Conservation (phyloP, 2,329 filamentous ascomycete species). For the Neonectria punicea region DNA sequence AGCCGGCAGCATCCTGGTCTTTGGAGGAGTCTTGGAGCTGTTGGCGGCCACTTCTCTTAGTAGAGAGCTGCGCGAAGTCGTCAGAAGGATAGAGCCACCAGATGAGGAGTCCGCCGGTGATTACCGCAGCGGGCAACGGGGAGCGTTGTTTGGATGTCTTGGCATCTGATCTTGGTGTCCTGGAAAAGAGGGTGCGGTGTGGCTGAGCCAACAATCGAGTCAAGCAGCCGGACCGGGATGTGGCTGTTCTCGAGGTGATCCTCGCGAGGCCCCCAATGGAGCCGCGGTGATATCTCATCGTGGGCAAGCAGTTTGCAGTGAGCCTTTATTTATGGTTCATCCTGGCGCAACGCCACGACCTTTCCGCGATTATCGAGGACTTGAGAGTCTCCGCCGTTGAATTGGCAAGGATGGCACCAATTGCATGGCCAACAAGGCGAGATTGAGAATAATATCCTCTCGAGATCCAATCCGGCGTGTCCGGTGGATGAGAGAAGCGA, state of each 20-base stretch:
- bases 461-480: constrained; percentile 1
- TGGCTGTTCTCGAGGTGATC: constrained; percentile 29
- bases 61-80: constrained; percentile 53
- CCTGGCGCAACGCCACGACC: not conserved
- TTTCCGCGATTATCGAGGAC: not conserved
- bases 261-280: constrained; percentile 37
- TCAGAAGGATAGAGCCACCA: constrained; percentile 58
- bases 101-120: constrained; percentile 51
- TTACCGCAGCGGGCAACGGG: constrained; percentile 46
- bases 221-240: constrained; percentile 31
- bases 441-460: not conserved
- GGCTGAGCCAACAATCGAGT: constrained; percentile 19
- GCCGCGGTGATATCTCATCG: constrained; percentile 38
- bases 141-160: constrained; percentile 37
- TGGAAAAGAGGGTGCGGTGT: constrained; percentile 34
- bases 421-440: constrained; percentile 10
- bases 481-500: not conserved
- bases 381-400: constrained; percentile 3
- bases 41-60: constrained; percentile 20
- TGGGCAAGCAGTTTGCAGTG: constrained; percentile 3
- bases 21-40: constrained; percentile 28
- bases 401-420: not conserved
- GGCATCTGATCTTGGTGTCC: constrained; percentile 25
- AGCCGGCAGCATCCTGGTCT: constrained; percentile 28
- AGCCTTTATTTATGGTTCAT: constrained; percentile 13